Evolutionary conservation across 2,329 filamentous ascomycete species (phyloP).

Genomic region (Bipolaris sorokiniana): DNA sequence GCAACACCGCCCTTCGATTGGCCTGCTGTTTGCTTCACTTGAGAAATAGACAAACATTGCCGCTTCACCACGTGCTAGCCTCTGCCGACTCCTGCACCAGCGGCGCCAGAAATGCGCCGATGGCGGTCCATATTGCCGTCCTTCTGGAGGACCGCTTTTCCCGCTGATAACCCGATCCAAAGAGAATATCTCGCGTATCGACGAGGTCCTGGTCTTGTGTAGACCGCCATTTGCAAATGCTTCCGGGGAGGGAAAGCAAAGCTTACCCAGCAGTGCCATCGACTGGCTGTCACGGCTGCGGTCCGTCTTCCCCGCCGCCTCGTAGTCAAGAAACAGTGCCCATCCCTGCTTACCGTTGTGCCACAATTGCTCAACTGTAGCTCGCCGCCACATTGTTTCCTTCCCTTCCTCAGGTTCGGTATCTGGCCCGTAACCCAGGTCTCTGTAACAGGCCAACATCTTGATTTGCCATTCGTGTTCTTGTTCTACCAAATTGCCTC

Average conservation of each 20-base stretch:
- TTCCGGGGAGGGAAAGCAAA: slow-evolving; percentile 20
- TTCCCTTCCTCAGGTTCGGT: slow-evolving; percentile 6
- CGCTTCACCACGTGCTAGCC: slow-evolving; percentile 11
- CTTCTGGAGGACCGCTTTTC: neutral
- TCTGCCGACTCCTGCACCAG: neutral
- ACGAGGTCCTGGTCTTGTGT: slow-evolving; percentile 18
- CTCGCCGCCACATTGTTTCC: slow-evolving; percentile 40
- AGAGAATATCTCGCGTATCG: slow-evolving; percentile 8
- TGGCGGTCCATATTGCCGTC: neutral
- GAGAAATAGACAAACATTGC: slow-evolving; percentile 23
- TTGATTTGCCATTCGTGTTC: slow-evolving; percentile 27
- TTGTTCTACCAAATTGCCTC: slow-evolving; percentile 24
- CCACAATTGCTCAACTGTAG: slow-evolving; percentile 22
- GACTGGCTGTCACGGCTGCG: slow-evolving; percentile 19
- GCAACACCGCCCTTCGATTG: slow-evolving; percentile 11
- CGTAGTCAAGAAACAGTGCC: slow-evolving; percentile 3
- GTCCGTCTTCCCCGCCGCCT: slow-evolving; percentile 26
- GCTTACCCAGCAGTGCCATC: slow-evolving; percentile 16
- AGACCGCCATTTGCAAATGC: slow-evolving; percentile 39
- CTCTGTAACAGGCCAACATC: slow-evolving; percentile 23
- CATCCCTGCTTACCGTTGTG: slow-evolving; percentile 27
- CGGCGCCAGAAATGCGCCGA: slow-evolving; percentile 1
- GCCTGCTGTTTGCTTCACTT: slow-evolving; percentile 32
- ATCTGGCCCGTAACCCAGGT: slow-evolving; percentile 14
- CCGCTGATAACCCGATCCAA: neutral